Base-by-base conservation (phyloP, 768 basidiomycete genomes). In the Boletus sp. region DNA sequence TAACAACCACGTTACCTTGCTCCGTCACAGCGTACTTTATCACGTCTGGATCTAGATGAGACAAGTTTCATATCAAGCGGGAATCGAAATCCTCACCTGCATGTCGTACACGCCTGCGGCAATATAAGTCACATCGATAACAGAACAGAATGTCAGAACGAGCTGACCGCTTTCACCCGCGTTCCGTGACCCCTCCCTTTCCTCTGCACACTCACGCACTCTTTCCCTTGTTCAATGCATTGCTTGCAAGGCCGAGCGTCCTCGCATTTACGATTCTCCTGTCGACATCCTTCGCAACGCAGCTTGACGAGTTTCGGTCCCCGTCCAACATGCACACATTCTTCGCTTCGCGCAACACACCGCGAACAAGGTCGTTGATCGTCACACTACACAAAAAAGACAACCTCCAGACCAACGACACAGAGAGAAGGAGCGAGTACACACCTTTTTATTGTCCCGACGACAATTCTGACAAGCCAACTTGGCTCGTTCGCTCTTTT, bases 401-500 rank as follows among this genome's bases (percentile, higher is more conserved):
- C 33, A 14, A 14, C 21, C 40, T n/a, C 37, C 17, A 55, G 46
- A 45, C 6, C 56, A 17, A 38, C 21, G 13, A 4, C 34, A 37
- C 35, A 19, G 33, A 27, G 25, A n/a, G 8, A 5, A 2, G 14
- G 13, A 45, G 21, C 40, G 40, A 42, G 40, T 30, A 49, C 63
- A 6, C 50, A 78, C 84, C 81, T 85, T 85, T 67, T 85, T 85
- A 62, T 85, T 85, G 60, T 84, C 83, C 56, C 78, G 78, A 29
- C 82, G 77, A 67, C 84, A 85, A 47, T 70, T 79, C 59, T 77
- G 75, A 67, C 84, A 85, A 2, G 84, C 83, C 52, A 81, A 53
- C 60, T 83, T 85, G 37, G 77, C 82, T 35, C 82, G 76, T 55
- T 84, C 83, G 61, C 69, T 68, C 55, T 66, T 71, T 21, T 69